phyloP scores from a whole-genome alignment of 2,329 filamentous ascomycete genomes.

The Cyclaneusma minus region DNA sequence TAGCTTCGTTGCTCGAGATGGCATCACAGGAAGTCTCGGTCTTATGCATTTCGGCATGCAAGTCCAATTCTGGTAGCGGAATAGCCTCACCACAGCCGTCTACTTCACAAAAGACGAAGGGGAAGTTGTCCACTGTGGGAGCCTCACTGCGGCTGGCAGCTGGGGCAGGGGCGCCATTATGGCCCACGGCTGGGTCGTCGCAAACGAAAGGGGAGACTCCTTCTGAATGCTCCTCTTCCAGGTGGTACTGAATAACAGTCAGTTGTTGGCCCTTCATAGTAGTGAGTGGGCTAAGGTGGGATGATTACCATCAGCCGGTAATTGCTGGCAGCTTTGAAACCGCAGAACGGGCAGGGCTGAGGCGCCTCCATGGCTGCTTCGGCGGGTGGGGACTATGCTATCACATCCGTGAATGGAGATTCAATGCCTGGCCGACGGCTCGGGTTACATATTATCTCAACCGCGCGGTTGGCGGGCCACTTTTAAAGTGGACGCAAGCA shows the following conservation, averaged over 20 bases:
- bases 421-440: no score
- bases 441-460: no score
- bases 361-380: no score
- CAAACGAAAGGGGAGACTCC: slow-evolving; percentile 16
- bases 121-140: slow-evolving; percentile 18
- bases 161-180: slow-evolving; percentile 7
- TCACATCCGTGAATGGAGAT: no score
- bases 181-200: slow-evolving; percentile 13
- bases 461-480: no score
- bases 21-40: slow-evolving; percentile 34
- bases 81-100: slow-evolving; percentile 45
- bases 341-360: slow-evolving; percentile 30
- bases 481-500: no score
- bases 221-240: slow-evolving; percentile 18
- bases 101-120: slow-evolving; percentile 36
- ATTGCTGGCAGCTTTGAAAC: slow-evolving; percentile 17
- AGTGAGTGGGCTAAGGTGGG: slow-evolving; percentile 4
- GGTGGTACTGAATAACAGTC: slow-evolving; percentile 11
- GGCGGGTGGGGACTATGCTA: no score
- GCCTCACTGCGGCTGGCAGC: no score
- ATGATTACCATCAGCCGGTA: slow-evolving; percentile 22
- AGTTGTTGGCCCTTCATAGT: slow-evolving; percentile 1
- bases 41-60: slow-evolving; percentile 43
- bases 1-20: no score
- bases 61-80: slow-evolving; percentile 32